These are phyloP conservation scores for Apiotrichum mycotoxinovorans DNA, from an alignment of 1,284 basidiomycete genomes.

Conservation along the genomic window DNA sequence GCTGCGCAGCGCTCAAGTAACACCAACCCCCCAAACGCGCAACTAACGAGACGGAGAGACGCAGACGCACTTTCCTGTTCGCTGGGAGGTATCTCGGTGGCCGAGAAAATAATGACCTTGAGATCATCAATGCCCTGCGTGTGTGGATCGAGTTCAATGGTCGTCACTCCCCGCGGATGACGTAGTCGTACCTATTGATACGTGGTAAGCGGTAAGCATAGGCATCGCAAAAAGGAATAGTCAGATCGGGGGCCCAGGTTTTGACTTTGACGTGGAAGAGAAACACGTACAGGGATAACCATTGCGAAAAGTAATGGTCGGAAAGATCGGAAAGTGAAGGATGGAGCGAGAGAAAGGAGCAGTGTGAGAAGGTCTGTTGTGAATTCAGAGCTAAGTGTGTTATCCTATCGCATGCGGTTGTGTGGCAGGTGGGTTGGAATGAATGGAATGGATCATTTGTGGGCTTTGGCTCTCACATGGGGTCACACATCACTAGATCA, in stretches of 20 bases:
- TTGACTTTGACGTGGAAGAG: not conserved
- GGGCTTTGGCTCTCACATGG: too few relatives aligned
- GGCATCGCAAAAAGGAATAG: not conserved
- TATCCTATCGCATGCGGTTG: too few relatives aligned
- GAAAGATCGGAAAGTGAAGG: not conserved
- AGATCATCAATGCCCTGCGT: slow-evolving; percentile 65
- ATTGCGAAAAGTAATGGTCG: not conserved
- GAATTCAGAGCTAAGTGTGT: too few relatives aligned
- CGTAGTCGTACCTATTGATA: slow-evolving; percentile 61
- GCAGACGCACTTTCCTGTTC: slow-evolving; percentile 68
- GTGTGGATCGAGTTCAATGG: slow-evolving; percentile 59
- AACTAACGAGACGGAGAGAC: not conserved
- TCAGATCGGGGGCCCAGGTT: too few relatives aligned
- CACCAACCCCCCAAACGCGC: not conserved
- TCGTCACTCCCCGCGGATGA: slow-evolving; percentile 75
- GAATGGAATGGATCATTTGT: too few relatives aligned
- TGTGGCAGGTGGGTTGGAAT: too few relatives aligned
- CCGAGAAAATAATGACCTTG: slow-evolving; percentile 63
- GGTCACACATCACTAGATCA: too few relatives aligned
- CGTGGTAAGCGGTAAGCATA: not conserved
- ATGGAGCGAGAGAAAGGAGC: too few relatives aligned
- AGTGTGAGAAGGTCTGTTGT: too few relatives aligned
- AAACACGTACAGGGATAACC: slow-evolving; percentile 1
- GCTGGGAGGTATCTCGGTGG: slow-evolving; percentile 67
- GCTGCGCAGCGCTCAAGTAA: too few relatives aligned